phyloP scores from a whole-genome alignment of 2,329 filamentous ascomycete species.

The Cytospora piceae region DNA sequence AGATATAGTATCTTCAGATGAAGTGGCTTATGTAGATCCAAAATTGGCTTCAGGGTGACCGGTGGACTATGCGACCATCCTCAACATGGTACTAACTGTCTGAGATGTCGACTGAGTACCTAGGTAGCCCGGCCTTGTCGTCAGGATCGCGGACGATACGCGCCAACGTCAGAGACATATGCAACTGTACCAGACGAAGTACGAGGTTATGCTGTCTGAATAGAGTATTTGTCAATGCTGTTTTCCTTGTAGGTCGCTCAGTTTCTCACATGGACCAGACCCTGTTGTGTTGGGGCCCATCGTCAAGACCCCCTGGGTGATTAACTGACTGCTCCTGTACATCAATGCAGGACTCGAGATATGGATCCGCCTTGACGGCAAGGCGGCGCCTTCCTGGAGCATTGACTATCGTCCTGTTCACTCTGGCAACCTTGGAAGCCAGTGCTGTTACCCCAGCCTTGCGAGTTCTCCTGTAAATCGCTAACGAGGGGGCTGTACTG shows the following conservation, averaged over 20 bases:
- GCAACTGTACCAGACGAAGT: conserved; percentile 5
- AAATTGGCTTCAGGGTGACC: conserved; percentile 27
- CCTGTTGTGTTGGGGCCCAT: not conserved
- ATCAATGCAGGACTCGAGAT: conserved; percentile 17
- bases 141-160: not conserved
- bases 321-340: conserved; percentile 2
- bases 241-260: conserved; percentile 1
- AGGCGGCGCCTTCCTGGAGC: conserved; percentile 19
- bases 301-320: not conserved
- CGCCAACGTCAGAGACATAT: conserved; percentile 20
- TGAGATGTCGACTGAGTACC: conserved; percentile 23
- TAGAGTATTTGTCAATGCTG: conserved; percentile 18
- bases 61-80: conserved; percentile 28
- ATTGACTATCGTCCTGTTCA: conserved; percentile 1
- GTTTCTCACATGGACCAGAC: not conserved
- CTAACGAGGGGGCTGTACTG: conserved; percentile 8
- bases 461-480: not conserved
- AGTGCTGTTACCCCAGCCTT: not conserved
- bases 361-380: conserved; percentile 15
- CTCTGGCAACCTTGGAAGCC: not conserved
- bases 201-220: conserved; percentile 18
- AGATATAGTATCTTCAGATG: conserved; percentile 11
- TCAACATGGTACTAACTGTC: conserved; percentile 17
- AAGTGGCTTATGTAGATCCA: conserved; percentile 14
- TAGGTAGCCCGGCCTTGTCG: conserved; percentile 19